Base-by-base conservation (phyloP, 1,284 basidiomycete species). In the Cutaneotrichosporon daszewskae region DNA sequence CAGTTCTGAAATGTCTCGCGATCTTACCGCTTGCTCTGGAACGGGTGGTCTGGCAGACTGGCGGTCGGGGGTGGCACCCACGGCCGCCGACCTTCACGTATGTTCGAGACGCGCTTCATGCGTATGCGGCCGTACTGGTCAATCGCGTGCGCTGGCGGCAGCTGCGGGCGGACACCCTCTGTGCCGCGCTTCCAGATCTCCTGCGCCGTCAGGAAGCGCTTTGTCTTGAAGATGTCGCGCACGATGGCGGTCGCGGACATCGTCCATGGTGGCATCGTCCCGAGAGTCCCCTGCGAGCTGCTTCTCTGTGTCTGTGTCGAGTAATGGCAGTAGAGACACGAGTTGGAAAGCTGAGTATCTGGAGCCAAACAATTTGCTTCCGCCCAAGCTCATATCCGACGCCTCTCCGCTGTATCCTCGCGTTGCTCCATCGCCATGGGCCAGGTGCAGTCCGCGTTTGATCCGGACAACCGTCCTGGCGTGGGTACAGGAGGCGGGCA, bases 371-470 rank as follows among this genome's bases (percentile, higher is more conserved):
- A 19, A 33, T 40, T 40, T 40, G 39, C 6, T 40, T 17, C 39
- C 39, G 39, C 26, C 23, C n/a, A 20, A 6, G 17, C 20, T 25
- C 25, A 16, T 16, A 8, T 31, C 8, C 8, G 13, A 26, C 25
- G 13, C 8, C 25, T 26, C 8, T 13, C 25, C 9, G 25, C 13
- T 26, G 13, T 26, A 27, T 27, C 26, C n/a, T 8, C 26, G 26
- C 26, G 26, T 27, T 14, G 8, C 9, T 27, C 14, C 26, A 27
- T 27, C 26, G 26, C 9, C 28, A 63, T 63, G 60, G 60, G 60
- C 11, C 51, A 55, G 33, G 58, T 60, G 9, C 50, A 54, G 22
- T 63, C 60, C 16, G 59, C 53, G 20, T 49, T 64, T 26, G 57
- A 59, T 38, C 53, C 55, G n/a, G 47, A 55, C 32, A 40, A 40